Percentiles rank a stretch among this genome's conserved stretches.
Conservation (phyloP, 192 early-diverging fungal genomes). For the Rhizophlyctis rosea region DNA sequence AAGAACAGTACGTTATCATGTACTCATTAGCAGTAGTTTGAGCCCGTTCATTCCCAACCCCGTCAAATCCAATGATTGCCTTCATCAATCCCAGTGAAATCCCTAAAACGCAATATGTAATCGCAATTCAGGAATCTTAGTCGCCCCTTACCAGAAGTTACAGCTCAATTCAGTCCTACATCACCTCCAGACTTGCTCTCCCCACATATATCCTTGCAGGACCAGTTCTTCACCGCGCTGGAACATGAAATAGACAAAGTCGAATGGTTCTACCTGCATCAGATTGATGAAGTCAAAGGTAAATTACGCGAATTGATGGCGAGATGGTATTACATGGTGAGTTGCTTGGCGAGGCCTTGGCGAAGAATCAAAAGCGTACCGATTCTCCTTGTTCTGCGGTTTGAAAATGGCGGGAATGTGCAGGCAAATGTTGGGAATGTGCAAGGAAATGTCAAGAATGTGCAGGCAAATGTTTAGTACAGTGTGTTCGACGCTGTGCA, state of each 20-base stretch:
- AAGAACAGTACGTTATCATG: conserved; percentile 6
- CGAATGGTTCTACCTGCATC: conserved; percentile 19
- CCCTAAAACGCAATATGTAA: background rate
- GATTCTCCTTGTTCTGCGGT: background rate
- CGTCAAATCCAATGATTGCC: background rate
- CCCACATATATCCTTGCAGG: conserved; percentile 7
- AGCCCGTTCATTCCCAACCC: background rate
- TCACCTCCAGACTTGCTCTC: background rate
- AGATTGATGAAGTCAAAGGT: background rate
- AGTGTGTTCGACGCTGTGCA: background rate
- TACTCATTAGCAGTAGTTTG: too few relatives aligned
- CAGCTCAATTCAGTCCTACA: background rate
- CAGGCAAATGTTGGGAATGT: conserved; percentile 3
- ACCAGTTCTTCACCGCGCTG: conserved; percentile 4
- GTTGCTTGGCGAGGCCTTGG: background rate
- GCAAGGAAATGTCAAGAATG: too few relatives aligned
- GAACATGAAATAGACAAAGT: conserved; percentile 19
- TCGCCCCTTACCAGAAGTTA: background rate
- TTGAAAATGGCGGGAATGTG: too few relatives aligned
- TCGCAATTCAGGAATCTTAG: background rate
- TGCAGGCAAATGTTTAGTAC: too few relatives aligned
- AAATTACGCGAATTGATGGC: conserved; percentile 11
- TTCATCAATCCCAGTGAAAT: background rate
- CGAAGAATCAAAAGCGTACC: background rate
- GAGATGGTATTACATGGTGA: conserved; percentile 10